Conservation (phyloP, 306 rosid species). For the Trifolium fragiferum region DNA sequence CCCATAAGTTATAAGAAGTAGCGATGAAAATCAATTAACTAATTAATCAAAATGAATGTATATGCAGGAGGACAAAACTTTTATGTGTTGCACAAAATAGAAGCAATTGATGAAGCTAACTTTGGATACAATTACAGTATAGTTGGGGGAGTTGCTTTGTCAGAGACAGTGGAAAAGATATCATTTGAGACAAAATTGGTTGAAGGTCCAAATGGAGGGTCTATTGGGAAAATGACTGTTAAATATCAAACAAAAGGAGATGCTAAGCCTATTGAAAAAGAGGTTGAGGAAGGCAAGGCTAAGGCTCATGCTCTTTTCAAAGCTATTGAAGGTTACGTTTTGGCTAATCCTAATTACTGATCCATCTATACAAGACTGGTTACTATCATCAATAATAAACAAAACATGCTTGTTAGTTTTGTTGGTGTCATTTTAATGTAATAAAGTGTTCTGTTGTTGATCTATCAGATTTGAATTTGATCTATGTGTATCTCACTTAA, state of each 20-base stretch:
- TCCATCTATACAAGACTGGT: no score
- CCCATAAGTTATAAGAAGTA: no score
- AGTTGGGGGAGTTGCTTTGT: constrained; percentile 42
- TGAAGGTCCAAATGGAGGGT: constrained; percentile 45
- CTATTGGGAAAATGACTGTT: constrained; percentile 33
- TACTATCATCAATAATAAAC: no score
- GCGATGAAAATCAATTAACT: no score
- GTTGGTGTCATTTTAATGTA: no score
- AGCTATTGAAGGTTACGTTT: constrained; percentile 47
- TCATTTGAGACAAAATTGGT: constrained; percentile 40
- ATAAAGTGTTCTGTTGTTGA: no score
- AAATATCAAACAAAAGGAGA: constrained; percentile 40
- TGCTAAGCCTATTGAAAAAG: constrained; percentile 35
- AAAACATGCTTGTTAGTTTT: no score
- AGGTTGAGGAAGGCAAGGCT: constrained; percentile 37
- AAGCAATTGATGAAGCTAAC: constrained; percentile 36
- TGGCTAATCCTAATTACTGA: constrained; percentile 47
- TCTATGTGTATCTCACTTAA: no score
- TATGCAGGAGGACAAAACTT: no score
- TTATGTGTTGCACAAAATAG: constrained; percentile 44
- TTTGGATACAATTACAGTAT: constrained; percentile 43
- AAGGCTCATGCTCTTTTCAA: constrained; percentile 50
- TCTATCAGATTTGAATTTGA: no score
- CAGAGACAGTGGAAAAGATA: constrained; percentile 46
- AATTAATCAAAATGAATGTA: neutral